Percentiles rank a stretch among this genome's conserved stretches.
Conservation (phyloP, 2,329 filamentous ascomycete genomes). For the Chaetomium globosum region DNA sequence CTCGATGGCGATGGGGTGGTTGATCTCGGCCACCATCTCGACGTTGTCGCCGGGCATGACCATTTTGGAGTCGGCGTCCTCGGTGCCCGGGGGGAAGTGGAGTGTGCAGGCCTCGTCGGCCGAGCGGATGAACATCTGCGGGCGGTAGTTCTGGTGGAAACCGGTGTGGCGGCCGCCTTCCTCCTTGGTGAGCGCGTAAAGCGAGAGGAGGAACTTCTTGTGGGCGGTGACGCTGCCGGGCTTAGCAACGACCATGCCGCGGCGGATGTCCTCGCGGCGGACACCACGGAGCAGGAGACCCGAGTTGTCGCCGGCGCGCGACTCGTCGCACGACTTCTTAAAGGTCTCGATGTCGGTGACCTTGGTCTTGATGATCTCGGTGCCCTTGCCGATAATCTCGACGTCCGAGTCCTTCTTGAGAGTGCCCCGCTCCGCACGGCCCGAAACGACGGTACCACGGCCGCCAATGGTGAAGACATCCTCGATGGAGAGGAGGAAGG, state of each 20-base stretch:
- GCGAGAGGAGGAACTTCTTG: conserved; percentile 88
- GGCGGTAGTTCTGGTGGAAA: conserved; percentile 94
- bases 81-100: conserved; percentile 81
- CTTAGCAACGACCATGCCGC: conserved; percentile 90
- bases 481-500: conserved; percentile 98
- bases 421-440: conserved; percentile 92
- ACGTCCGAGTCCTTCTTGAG: conserved; percentile 94
- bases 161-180: conserved; percentile 97
- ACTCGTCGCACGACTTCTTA: conserved; percentile 99
- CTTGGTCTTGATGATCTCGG: conserved; percentile 90
- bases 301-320: conserved; percentile 95
- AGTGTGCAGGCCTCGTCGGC: conserved; percentile 79
- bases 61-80: conserved; percentile 72
- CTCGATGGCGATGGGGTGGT: conserved; percentile 85
- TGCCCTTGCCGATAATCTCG: conserved; percentile 88
- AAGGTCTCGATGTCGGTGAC: conserved; percentile 99
- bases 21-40: conserved; percentile 89
- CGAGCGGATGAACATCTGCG: conserved; percentile 93
- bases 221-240: conserved; percentile 84
- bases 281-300: conserved; percentile 94
- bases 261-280: conserved; percentile 89
- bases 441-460: conserved; percentile 94
- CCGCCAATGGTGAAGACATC: conserved; percentile 88
- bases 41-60: conserved; percentile 99
- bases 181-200: conserved; percentile 97